phyloP scores from a whole-genome alignment of 306 rosid genomes.

The Mimosa bimucronata region DNA sequence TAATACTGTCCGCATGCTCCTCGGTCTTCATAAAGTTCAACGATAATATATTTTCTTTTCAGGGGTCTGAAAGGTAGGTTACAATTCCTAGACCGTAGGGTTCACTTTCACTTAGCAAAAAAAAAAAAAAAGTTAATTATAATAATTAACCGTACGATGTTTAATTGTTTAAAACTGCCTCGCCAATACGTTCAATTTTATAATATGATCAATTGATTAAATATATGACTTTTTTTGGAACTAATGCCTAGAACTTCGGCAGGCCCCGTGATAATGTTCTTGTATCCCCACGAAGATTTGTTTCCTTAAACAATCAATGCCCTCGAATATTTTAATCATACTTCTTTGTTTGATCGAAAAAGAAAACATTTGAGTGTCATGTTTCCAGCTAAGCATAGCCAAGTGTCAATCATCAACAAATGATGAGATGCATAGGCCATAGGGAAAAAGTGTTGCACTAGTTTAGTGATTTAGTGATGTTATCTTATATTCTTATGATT shows the following conservation, averaged over 20 bases:
- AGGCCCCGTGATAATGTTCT: slow-evolving; percentile 26
- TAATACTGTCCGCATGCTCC: slow-evolving; percentile 6
- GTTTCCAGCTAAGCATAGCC: slow-evolving; percentile 36
- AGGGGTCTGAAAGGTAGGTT: background rate
- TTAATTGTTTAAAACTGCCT: background rate
- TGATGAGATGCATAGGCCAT: slow-evolving; percentile 22
- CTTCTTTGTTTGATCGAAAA: background rate
- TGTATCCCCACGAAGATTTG: slow-evolving; percentile 34
- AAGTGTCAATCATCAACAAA: slow-evolving; percentile 44
- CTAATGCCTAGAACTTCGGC: background rate
- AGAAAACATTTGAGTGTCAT: background rate
- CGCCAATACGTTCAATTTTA: background rate
- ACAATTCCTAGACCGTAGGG: background rate
- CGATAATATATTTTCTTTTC: background rate
- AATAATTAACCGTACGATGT: background rate
- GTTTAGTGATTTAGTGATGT: slow-evolving; percentile 12
- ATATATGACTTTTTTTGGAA: background rate
- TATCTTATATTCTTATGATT: background rate
- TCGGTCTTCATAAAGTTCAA: background rate
- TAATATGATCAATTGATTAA: background rate
- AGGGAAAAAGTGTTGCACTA: background rate
- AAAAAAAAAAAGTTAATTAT: background rate
- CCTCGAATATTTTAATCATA: background rate
- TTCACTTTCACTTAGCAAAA: background rate
- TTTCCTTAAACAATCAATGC: slow-evolving; percentile 28